Evolutionary conservation across 2,329 filamentous ascomycete genomes (phyloP), one percentile per base, ranked within the genome.

Genomic region (Pseudogymnoascus sp.): DNA sequence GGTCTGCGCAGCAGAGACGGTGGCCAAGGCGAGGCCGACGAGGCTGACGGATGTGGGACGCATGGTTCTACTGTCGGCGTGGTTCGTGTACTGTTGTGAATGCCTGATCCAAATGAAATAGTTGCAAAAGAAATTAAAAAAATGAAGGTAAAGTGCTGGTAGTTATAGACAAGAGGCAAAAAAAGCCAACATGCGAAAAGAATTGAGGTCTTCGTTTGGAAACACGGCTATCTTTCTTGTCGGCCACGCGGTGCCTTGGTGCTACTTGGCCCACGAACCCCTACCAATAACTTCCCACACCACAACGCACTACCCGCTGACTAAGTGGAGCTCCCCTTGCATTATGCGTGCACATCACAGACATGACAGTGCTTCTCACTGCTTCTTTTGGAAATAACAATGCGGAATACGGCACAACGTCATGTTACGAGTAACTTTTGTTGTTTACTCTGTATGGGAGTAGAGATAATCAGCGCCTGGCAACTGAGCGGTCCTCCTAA

Each of bases 21-120:
- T 65, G 64, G 68, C 64, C 36, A 67, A 31, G 63, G 66, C 59
- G 42, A 67, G 69, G 66, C 65, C 46, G 42, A 65, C 63, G 66
- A 66, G 59, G 64, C 38, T 62, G 64, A 63, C 65, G 53, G 61
- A 37, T 37, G 63, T 60, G 62, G 63, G 60, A 63, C 53, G 38
- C 66, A 66, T 67, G 11, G 38, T 66, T 63, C 66, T 66, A 8
- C 64, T 63, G 16, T 70, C n/a, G 46, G 46, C 46, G 46, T 31
- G 25, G 46, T 53, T 53, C 25, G 46, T 18, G 46, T 31, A 18
- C n/a, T 5, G n/a, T 31, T 53, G 25, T 53, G 46, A 53, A 53
- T 53, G 46, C 46, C 46, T 53, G 25, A 53, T 53, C 7, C n/a
- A 53, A 53, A 31, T 31, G 18, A 31, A 53, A 31, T 31, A 18